Base-by-base conservation (phyloP, 495 filamentous ascomycete species). In the Stereocaulon alpinum region DNA sequence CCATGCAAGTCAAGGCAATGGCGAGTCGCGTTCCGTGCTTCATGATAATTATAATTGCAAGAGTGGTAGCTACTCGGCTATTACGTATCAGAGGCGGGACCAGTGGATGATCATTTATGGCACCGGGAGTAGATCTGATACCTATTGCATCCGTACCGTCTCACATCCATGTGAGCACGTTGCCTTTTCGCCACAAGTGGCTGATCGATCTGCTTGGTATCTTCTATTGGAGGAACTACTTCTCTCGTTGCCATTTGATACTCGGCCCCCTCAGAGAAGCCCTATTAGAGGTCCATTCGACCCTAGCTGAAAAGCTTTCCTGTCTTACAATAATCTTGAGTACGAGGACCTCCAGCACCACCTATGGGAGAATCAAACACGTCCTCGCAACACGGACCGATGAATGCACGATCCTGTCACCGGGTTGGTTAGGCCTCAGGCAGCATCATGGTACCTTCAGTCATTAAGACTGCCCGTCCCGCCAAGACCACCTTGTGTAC, bases 381-480 rank as follows among this genome's bases (percentile, higher is more conserved):
- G 15, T 4, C n/a, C 18, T 52, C 11, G 2, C 6, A 32, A 37
- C 20, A 12, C 27, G 27, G 24, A 27, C 12, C 17, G 30, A 20
- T 30, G 9, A 10, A 48, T 41, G 37, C 14, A 18, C 30, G 49
- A 48, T 3, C 20, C 27, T 29, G 2, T 41, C 41, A 53, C 18
- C 24, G n/a, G 15, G 22, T 44, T 44, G 30, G 57, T 40, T 22
- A 29, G 22, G 44, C 29, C n/a, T 59, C 37, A 40, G 54, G 54
- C 52, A 62, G 50, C 7, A 29, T 63, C 51, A 79, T 61, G 40
- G 30, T 72, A 12, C 81, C 80, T 64, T 76, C 73, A 68, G 79
- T 78, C 29, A 86, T 75, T 14, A 73, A 67, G 3, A 76, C 73
- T 2, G 82, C 79, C 18, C 67, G 72, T 0, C 82, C 82, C 7